Conservation (phyloP, 2,329 filamentous ascomycete genomes). For the Aspergillus ruber region DNA sequence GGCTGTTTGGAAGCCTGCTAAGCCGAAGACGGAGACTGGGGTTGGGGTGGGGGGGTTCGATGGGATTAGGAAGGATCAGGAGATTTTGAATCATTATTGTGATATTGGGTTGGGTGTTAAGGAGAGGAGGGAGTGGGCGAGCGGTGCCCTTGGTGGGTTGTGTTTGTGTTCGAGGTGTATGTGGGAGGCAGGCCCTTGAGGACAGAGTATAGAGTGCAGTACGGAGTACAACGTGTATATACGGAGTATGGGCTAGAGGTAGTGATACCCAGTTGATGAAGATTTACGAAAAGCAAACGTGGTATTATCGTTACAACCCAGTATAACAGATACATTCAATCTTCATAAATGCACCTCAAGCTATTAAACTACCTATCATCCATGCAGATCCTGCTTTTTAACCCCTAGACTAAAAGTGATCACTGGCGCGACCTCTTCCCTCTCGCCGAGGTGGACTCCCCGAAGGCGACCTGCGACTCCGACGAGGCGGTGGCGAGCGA, state of each 20-base stretch:
- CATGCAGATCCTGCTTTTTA: neutral
- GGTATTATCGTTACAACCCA: neutral
- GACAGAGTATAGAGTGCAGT: neutral
- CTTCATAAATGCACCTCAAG: neutral
- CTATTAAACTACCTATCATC: neutral
- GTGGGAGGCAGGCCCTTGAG: conserved; percentile 53
- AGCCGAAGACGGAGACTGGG: conserved; percentile 15
- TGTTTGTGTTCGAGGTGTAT: conserved; percentile 82
- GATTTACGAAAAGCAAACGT: too few relatives aligned
- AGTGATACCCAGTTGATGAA: too few relatives aligned
- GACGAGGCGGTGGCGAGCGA: conserved; percentile 14
- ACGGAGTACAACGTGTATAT: too few relatives aligned
- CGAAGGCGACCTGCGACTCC: conserved; percentile 8
- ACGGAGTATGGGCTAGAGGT: too few relatives aligned
- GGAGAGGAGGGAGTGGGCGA: conserved; percentile 80
- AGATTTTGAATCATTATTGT: conserved; percentile 92
- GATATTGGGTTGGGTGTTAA: conserved; percentile 72
- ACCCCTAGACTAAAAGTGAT: conserved; percentile 3
- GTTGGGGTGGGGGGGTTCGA: conserved; percentile 7
- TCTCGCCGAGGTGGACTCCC: conserved; percentile 13
- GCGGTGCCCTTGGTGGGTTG: conserved; percentile 77
- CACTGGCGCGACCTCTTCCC: conserved; percentile 2
- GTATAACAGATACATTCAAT: neutral
- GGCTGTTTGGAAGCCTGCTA: conserved; percentile 28
- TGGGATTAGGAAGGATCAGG: conserved; percentile 70